A percentile compares a stretch with the other conserved stretches of the same genome.
Conservation (phyloP, 257 asterid species). For the Solanum tacnaense region DNA sequence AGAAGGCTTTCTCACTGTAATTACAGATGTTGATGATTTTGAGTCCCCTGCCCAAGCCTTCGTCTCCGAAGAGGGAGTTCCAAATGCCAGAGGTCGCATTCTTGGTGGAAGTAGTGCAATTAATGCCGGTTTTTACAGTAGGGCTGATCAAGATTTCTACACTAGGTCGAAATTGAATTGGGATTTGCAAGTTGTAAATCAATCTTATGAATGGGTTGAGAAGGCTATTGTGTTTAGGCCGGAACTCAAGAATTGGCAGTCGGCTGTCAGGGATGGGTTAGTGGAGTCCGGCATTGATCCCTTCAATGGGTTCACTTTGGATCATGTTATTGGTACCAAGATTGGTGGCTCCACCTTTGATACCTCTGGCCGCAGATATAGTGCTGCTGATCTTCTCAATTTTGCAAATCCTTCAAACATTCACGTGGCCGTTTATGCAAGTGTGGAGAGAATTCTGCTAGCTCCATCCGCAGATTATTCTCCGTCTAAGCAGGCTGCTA, state of each 20-base stretch:
- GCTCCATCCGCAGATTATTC: constrained; percentile 16
- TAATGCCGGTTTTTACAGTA: constrained; percentile 72
- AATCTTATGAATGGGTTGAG: constrained; percentile 82
- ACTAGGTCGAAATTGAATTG: constrained; percentile 44
- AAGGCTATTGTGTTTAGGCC: constrained; percentile 74
- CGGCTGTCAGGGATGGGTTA: constrained; percentile 64
- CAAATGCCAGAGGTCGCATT: constrained; percentile 88
- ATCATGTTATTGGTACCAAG: constrained; percentile 73
- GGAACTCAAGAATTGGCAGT: constrained; percentile 63
- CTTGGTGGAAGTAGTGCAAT: constrained; percentile 88
- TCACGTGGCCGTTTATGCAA: constrained; percentile 52
- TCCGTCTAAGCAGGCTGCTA: constrained; percentile 23
- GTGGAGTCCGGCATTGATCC: constrained; percentile 70
- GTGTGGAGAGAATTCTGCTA: constrained; percentile 56
- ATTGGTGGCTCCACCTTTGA: constrained; percentile 90
- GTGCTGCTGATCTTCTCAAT: constrained; percentile 70
- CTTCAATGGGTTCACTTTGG: constrained; percentile 61
- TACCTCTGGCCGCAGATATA: constrained; percentile 51
- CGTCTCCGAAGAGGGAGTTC: constrained; percentile 77
- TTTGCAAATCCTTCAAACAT: constrained; percentile 51
- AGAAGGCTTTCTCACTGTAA: constrained; percentile 55
- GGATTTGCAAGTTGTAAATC: constrained; percentile 51
- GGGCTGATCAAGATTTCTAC: constrained; percentile 41
- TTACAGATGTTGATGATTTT: constrained; percentile 38
- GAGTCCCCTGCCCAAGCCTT: constrained; percentile 79